Base-by-base conservation (phyloP, 169 alveolate species). In the Cyclospora cayetanensis region DNA sequence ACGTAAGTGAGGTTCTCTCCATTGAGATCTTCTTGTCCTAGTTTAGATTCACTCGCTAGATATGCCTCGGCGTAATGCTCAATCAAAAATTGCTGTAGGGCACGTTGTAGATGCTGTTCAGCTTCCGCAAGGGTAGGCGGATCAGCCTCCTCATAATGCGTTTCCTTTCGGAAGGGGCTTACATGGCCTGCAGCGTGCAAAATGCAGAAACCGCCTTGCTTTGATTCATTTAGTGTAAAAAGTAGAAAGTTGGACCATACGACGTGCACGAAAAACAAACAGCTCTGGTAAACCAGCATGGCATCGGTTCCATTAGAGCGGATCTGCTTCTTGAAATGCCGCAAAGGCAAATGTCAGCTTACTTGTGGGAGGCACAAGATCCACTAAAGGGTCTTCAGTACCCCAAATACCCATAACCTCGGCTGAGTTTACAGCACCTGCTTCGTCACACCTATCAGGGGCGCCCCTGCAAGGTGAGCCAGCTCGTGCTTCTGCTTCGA, bases 301-400 rank as follows among this genome's bases (percentile, higher is more conserved):
- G 80, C 77, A 29, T 25, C 1, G n/a, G 18, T 25, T 65, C n/a
- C 77, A 65, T 4, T 41, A 25, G 11, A 25, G 39, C 77, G 12
- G 77, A 9, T 11, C 4, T n/a, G 34, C 42, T 34, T 4, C 42
- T 34, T 22, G 68, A 29, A 34, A 34, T 34, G 22, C 25, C 34
- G 12, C 77, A 11, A 41, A 65, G 2, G 29, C 77, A 20, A 25
- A 25, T 4, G 0, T 70, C 5, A 22, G 82, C 39, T 7, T 41
- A 70, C 82, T 50, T 70, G 53, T 70, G 50, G 82, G 82, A 1
- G 82, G 82, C 52, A 70, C 52, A 20, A 70, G 35, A 70, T 42
- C 82, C 82, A n/a, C 82, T 18, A 42, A 3, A 11, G 31, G n/a
- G 50, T 42, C 82, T 5, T 70, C 82, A 20, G 31, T 50, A 22